Evolutionary conservation across 345 rosid species (phyloP), one percentile per base, ranked within the genome.

Genomic region (Rubroshorea leprosula): DNA sequence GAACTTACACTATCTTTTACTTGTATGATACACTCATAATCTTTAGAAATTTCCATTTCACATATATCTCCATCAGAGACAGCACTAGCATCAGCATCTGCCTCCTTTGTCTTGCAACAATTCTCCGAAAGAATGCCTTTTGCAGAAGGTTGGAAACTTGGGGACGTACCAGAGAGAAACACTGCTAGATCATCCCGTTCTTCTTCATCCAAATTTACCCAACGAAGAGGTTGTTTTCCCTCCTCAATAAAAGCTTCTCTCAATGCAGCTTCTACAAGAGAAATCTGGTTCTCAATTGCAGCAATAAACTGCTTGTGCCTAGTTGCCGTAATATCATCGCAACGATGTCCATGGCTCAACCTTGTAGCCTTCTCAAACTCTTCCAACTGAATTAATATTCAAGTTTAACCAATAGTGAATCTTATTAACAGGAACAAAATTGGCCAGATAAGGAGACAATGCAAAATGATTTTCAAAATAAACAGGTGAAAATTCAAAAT

Each of bases 131-230:
- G 13, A 51, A 78, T 72, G 53, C 58, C 67, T 18, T 69, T 62
- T 20, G 20, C 10, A 15, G 72, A 65, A 43, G 72, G 49, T 55
- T 57, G 72, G 0, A 65, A 70, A 2, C 64, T 61, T 41, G 70
- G 72, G 25, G 77, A 65, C 57, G 80, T 62, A 49, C 97, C 93
- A 6, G 87, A 87, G 27, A 90, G 79, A 77, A 90, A 87, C 71
- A 75, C 63, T 0, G 95, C 97, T 51, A 90, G 78, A 67, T 90
- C 93, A 71, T 87, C 86, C 22, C 95, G 57, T 66, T 90, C 97
- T 66, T 84, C 86, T 76, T 86, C 70, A 60, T 90, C 80, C 52
- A 86, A 71, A 73, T 84, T 78, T 45, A 90, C 78, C 89, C 81
- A 87, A 68, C 71, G 82, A 72, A 83, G 65, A 54, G 92, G 77